Percentiles rank a stretch among this genome's conserved stretches.
These are phyloP conservation scores for Dactylis glomerata DNA, from an alignment of 176 grass and related monocot genomes.

Conservation along the genomic window DNA sequence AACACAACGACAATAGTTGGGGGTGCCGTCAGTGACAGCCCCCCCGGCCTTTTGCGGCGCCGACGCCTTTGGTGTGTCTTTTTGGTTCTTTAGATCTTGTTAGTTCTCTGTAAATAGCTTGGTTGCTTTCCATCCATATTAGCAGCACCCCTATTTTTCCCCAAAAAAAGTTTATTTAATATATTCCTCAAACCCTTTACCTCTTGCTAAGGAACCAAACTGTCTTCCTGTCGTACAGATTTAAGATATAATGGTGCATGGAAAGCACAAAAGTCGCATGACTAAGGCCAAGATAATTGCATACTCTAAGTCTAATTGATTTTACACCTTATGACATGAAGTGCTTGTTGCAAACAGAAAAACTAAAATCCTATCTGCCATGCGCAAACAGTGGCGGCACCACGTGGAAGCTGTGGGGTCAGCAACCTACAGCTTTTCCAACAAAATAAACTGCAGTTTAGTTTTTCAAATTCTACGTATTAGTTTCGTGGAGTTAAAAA, in stretches of 20 bases:
- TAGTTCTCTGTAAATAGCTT: background rate
- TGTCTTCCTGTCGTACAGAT: background rate
- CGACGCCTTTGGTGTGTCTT: background rate
- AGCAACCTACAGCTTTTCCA: background rate
- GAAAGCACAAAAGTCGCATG: background rate
- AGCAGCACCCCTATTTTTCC: background rate
- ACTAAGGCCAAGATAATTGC: background rate
- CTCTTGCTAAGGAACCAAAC: background rate
- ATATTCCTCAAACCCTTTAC: background rate
- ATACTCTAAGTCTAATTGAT: background rate
- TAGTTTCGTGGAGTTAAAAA: background rate
- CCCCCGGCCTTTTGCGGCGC: background rate
- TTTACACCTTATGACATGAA: background rate
- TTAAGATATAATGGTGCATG: background rate
- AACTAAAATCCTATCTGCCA: background rate
- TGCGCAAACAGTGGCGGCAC: background rate
- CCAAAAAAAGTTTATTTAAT: background rate
- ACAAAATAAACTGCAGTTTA: background rate
- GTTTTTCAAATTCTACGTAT: background rate
- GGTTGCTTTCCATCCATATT: background rate
- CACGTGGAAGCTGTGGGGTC: background rate
- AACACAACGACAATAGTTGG: background rate
- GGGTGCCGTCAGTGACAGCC: background rate
- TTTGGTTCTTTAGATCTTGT: background rate
- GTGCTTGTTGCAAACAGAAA: constrained; percentile 6